phyloP scores from a whole-genome alignment of 148 eudicot genomes.

The Fagopyrum esculentum region DNA sequence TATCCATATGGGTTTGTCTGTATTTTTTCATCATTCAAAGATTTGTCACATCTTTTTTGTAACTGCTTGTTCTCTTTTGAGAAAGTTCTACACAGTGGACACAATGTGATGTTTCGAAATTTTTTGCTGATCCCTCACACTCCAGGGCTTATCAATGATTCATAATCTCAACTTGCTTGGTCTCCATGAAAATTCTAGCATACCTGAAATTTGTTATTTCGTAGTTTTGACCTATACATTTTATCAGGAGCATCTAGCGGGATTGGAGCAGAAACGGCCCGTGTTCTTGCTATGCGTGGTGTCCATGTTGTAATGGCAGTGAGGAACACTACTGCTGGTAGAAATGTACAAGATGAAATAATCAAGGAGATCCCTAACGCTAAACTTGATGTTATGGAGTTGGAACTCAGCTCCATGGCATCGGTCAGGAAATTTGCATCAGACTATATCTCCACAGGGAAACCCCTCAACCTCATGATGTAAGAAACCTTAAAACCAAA shows the following conservation, averaged over 20 bases:
- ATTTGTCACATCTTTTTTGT: not conserved
- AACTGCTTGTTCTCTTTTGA: not conserved
- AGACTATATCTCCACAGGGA: conserved; percentile 42
- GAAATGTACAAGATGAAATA: conserved; percentile 45
- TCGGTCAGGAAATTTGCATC: conserved; percentile 68
- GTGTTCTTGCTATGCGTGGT: conserved; percentile 89
- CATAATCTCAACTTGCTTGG: not conserved
- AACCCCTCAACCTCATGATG: conserved; percentile 68
- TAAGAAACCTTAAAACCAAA: conserved; percentile 24
- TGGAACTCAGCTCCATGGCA: conserved; percentile 71
- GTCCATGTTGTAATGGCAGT: conserved; percentile 86
- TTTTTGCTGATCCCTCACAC: not conserved
- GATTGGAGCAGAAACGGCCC: conserved; percentile 76
- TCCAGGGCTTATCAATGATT: not conserved
- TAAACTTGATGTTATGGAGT: conserved; percentile 69
- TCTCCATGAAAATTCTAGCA: not conserved
- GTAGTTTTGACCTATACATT: not conserved
- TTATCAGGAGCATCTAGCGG: conserved; percentile 80
- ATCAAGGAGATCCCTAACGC: conserved; percentile 57
- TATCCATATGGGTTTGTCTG: not conserved
- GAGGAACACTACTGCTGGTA: conserved; percentile 58
- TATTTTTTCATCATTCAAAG: no score
- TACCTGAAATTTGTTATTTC: not conserved
- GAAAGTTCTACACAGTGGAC: not conserved
- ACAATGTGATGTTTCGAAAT: no score